Base-by-base conservation (phyloP, 768 basidiomycete genomes). In the Suillus brevipes region DNA sequence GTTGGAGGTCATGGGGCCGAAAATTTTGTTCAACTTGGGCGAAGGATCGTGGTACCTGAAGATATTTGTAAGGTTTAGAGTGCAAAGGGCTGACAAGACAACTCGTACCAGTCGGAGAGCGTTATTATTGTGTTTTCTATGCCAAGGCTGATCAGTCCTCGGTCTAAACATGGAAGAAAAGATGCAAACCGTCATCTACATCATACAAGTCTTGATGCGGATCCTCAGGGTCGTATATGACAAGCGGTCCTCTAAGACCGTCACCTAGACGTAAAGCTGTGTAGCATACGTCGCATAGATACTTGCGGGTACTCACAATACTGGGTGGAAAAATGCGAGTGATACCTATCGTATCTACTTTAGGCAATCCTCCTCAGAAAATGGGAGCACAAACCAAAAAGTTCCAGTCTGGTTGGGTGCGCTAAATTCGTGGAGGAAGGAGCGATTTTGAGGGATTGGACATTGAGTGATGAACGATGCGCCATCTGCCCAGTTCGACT, bases 211-310 rank as follows among this genome's bases (percentile, higher is more conserved):
- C 42, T 2, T 62, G 68, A 60, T 75, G 75, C 18, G 83, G 84
- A 65, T 85, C 83, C 16, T 77, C 37, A 20, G 80, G 79, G 70
- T 84, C 83, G 65, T 83, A 84, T 37, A 84, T 77, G 10, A 84
- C 71, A 49, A 84, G 64, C 0, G 80, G 74, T 18, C 82, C 82
- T 20, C 80, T 76, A 31, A 80, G 70, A 18, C 82, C 80, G 43
- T 83, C 81, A 53, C 58, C 58, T 59, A 16, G 38, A 42, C 10
- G 25, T 28, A 42, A 28, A 42, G 10, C 20, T 31, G 28, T 59
- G 10, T 59, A 42, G 28, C 28, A 13, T 42, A 5, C 28, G 12
- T 20, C 20, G 10, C 28, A 20, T 20, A 63, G n/a, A 60, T 25
- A 76, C 74, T n/a, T 75, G 68, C 47, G 76, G 52, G 4, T 74